Evolutionary conservation across 352 stramenopile genomes (phyloP), one percentile per base, ranked within the genome.

Genomic region (Globisporangium uncinulatum): DNA sequence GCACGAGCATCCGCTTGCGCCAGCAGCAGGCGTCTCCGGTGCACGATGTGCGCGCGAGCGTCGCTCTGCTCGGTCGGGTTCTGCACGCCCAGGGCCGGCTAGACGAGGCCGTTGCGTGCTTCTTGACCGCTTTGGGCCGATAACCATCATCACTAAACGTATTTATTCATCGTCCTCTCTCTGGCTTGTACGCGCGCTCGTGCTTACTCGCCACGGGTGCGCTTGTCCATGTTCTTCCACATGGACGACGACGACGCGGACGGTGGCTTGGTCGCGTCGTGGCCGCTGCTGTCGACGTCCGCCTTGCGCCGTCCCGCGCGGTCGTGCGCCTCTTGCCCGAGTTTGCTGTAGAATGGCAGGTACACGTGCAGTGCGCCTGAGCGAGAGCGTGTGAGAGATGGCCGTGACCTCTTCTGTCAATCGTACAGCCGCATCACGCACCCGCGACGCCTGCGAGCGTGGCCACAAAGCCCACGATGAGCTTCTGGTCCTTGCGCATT

Each of bases 61-160:
- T 83, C 17, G 74, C 69, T 47, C 68, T 87, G 45, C 57, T 87
- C 14, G 76, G 74, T 8, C 69, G 62, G 21, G 76, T 87, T 29
- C 51, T 87, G 72, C 69, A 83, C 31, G 59, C 77, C 50, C 71
- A 73, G 47, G 76, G 74, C 2, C 70, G 67, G 43, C 55, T 71
- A 34, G 73, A 85, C 46, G 71, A 83, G 53, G 76, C 76, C 37
- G 71, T 83, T 70, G 61, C 79, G 57, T 87, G 73, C 71, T 87
- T 79, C 79, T 74, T 80, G 73, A 74, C 62, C 61, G 72, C 72
- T 52, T 67, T 87, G 51, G 70, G 74, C 51, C 75, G 69, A 55
- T 71, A 67, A 37, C 14, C 51, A 49, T 34, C 11, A 37, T 13
- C 19, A 29, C 24, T 45, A 37, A 42, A 15, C n/a, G 37, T 65